Conservation (phyloP, 106 monocot species). For the Dactylorhiza incarnata region DNA sequence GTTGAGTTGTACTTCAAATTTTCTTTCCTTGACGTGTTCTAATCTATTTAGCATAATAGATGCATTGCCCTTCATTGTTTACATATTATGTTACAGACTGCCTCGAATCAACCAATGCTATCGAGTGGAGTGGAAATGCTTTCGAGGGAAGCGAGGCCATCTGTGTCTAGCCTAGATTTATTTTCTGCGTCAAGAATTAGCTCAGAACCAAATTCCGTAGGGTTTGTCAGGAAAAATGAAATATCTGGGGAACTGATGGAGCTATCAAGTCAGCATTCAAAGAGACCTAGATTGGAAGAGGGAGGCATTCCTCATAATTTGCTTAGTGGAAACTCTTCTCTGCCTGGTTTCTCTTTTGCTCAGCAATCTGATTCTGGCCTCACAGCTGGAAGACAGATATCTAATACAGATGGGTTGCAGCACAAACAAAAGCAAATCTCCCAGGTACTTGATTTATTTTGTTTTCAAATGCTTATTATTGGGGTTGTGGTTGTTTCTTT, state of each 20-base stretch:
- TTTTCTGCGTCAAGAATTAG: slow-evolving; percentile 19
- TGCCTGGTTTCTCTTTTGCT: slow-evolving; percentile 15
- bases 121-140: slow-evolving; percentile 19
- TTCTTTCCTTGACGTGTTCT: not conserved
- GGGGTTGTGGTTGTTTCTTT: not conserved
- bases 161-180: slow-evolving; percentile 20
- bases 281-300: slow-evolving; percentile 51
- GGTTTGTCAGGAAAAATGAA: slow-evolving; percentile 18
- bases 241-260: slow-evolving; percentile 15
- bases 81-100: slow-evolving; percentile 10
- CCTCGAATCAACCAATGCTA: slow-evolving; percentile 22
- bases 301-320: slow-evolving; percentile 15
- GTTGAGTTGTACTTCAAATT: not conserved
- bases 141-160: slow-evolving; percentile 20
- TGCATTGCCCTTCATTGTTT: not conserved
- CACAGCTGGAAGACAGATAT: slow-evolving; percentile 22
- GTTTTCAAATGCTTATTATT: not conserved
- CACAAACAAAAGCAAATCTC: slow-evolving; percentile 30
- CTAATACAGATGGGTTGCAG: slow-evolving; percentile 17
- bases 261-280: slow-evolving; percentile 35
- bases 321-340: slow-evolving; percentile 10
- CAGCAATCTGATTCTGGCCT: slow-evolving; percentile 20
- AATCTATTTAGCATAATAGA: not conserved
- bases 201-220: slow-evolving; percentile 11
- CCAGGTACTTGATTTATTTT: slow-evolving; percentile 33